Base-by-base conservation (phyloP, 1,284 basidiomycete species). In the Sporisorium iseilematis-ciliati region DNA sequence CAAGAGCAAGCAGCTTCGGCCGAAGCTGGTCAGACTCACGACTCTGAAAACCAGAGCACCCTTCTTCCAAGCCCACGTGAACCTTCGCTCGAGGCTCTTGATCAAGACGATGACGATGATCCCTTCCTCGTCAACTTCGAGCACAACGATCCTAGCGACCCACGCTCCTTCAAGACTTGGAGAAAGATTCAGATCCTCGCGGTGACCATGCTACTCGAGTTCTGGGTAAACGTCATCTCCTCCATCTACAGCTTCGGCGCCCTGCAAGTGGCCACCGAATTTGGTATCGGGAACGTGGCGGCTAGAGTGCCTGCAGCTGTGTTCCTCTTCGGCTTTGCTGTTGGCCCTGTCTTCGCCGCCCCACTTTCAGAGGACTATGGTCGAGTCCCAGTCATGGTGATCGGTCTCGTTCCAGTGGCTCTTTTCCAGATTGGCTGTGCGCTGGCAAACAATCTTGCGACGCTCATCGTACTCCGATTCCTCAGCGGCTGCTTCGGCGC, bases 351-450 rank as follows among this genome's bases (percentile, higher is more conserved):
- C 40, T 33, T 75, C 20, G 53, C 66, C 3, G 77, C 80, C 8
- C 80, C 80, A 0, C 45, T 80, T 10, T 77, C 73, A 4, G 80
- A 82, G 40, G 80, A 82, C 56, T 80, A 64, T 33, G 80, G 80
- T 4, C 55, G 80, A 33, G 55, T 62, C 2, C 75, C 71, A 12
- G 68, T 77, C 33, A 70, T 75, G 66, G 38, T 73, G 33, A 52
- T 62, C 51, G 59, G 57, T 33, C 26, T 71, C 16, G 18, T 52
- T n/a, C 33, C 77, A 6, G 55, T 80, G 2, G 54, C 55, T 2
- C 48, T 78, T 8, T 65, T 65, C 25, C 76, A 78, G 35, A 73
- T 77, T 20, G 60, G 71, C 12, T 75, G 75, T 42, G 80, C 78
- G 2, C 61, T 82, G n/a, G 72, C 77, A 4, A 45, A 59, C 20